These are phyloP conservation scores for Phoma herbarum DNA, from an alignment of 2,329 filamentous ascomycete species.

Conservation along the genomic window DNA sequence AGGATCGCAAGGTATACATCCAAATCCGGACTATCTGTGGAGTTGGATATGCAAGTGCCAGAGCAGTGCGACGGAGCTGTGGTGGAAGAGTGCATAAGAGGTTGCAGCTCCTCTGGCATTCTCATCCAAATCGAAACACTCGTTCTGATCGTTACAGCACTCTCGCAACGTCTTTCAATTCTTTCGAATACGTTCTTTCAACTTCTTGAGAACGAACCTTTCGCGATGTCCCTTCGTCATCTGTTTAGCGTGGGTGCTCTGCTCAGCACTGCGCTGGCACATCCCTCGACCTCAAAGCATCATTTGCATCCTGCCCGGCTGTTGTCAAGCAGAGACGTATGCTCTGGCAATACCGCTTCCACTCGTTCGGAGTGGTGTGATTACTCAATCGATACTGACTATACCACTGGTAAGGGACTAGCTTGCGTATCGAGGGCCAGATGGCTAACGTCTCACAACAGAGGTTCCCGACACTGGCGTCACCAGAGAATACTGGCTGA, in stretches of 20 bases:
- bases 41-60: neutral
- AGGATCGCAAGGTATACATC: neutral
- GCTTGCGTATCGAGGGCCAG: neutral
- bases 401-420: slow-evolving; percentile 50
- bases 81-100: slow-evolving; percentile 7
- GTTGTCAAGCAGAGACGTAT: slow-evolving; percentile 29
- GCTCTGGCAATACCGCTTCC: slow-evolving; percentile 43
- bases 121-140: slow-evolving; percentile 3
- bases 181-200: neutral
- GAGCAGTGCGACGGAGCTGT: neutral
- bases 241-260: slow-evolving; percentile 5
- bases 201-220: neutral
- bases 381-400: slow-evolving; percentile 62
- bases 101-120: slow-evolving; percentile 1
- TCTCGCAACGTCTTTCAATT: neutral
- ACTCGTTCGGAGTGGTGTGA: slow-evolving; percentile 56
- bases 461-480: slow-evolving; percentile 63
- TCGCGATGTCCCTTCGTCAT: slow-evolving; percentile 12
- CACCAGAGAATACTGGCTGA: slow-evolving; percentile 59
- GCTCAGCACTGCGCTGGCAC: slow-evolving; percentile 7
- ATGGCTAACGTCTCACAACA: slow-evolving; percentile 1
- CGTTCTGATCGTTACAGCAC: neutral
- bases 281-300: slow-evolving; percentile 7
- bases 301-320: slow-evolving; percentile 10
- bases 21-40: neutral